phyloP scores from a whole-genome alignment of 139 green algal species.

The Chlamydomonas eustigma region DNA sequence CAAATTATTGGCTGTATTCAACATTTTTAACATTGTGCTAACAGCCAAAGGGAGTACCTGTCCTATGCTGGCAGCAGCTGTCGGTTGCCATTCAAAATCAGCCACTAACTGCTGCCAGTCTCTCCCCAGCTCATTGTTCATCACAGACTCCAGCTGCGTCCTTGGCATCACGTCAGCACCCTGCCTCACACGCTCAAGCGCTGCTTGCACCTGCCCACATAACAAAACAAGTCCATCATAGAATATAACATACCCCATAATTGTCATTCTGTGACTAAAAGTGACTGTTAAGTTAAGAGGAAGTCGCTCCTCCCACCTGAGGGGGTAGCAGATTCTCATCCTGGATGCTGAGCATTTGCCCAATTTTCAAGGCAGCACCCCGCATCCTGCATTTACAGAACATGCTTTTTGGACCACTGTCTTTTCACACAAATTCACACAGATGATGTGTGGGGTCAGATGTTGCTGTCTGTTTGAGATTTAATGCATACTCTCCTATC shows the following conservation, averaged over 20 bases:
- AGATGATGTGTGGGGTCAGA: too few relatives aligned
- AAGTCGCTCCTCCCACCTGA: slow-evolving; percentile 31
- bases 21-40: neutral
- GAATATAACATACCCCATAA: too few relatives aligned
- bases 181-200: slow-evolving; percentile 78
- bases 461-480: too few relatives aligned
- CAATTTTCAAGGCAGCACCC: slow-evolving; percentile 92
- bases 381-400: slow-evolving; percentile 51
- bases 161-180: slow-evolving; percentile 92
- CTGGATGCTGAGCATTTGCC: slow-evolving; percentile 97
- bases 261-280: too few relatives aligned
- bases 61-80: slow-evolving; percentile 86
- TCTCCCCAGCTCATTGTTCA: slow-evolving; percentile 67
- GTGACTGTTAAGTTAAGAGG: neutral
- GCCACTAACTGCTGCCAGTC: slow-evolving; percentile 61
- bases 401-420: neutral
- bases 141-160: slow-evolving; percentile 75
- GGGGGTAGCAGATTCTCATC: slow-evolving; percentile 87
- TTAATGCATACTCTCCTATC: too few relatives aligned
- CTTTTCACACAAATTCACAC: too few relatives aligned
- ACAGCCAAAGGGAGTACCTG: neutral
- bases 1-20: too few relatives aligned
- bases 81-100: slow-evolving; percentile 75
- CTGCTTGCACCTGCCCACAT: slow-evolving; percentile 62
- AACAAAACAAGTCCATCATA: too few relatives aligned